Conservation (phyloP, 2,329 filamentous ascomycete species). For the Diaporthe sp. region DNA sequence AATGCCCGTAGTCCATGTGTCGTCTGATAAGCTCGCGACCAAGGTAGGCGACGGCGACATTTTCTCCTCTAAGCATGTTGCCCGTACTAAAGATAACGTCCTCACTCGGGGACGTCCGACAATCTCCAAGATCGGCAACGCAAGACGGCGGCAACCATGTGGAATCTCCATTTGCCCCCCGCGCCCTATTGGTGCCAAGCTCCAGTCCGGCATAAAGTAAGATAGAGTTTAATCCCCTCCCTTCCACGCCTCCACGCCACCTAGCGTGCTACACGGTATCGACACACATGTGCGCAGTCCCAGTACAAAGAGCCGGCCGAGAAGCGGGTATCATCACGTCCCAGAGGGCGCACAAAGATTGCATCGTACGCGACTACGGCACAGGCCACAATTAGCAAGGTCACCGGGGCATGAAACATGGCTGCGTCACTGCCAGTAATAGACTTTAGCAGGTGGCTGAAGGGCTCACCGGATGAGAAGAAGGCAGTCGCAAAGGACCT, state of each 20-base stretch:
- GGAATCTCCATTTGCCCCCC: constrained; percentile 1
- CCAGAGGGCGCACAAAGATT: background rate
- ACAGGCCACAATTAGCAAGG: background rate
- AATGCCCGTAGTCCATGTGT: no score
- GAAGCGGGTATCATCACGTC: background rate
- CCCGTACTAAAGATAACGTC: constrained; percentile 18
- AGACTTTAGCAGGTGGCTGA: constrained; percentile 40
- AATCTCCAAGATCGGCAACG: constrained; percentile 36
- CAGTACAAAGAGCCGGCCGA: background rate
- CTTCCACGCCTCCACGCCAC: background rate
- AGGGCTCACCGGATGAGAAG: constrained; percentile 33
- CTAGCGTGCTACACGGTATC: background rate
- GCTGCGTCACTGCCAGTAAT: constrained; percentile 37
- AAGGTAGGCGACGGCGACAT: background rate
- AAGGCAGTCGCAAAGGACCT: constrained; percentile 32
- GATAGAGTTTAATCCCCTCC: background rate
- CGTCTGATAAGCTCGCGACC: constrained; percentile 26
- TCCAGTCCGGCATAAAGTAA: constrained; percentile 16
- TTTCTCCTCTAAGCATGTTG: background rate
- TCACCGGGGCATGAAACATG: background rate
- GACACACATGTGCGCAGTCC: background rate
- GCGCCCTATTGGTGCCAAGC: constrained; percentile 33
- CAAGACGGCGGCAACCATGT: constrained; percentile 10
- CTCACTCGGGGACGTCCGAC: constrained; percentile 15
- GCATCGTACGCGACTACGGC: background rate